These are phyloP conservation scores for Anthracocystis panici-leucophaei DNA, from an alignment of 1,284 basidiomycete genomes.

Conservation along the genomic window DNA sequence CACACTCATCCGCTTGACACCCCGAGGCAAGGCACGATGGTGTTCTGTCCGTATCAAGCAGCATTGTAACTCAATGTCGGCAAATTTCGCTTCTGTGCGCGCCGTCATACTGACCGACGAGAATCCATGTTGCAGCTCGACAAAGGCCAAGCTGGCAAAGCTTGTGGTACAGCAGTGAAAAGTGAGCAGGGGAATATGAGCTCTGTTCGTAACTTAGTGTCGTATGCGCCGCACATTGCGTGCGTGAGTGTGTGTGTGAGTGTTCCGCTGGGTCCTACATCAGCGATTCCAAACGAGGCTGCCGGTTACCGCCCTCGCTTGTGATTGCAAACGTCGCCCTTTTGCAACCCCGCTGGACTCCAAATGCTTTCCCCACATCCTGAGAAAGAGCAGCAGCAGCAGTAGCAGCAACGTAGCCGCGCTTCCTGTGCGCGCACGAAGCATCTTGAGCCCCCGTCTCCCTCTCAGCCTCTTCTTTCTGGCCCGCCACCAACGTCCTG, in stretches of 20 bases:
- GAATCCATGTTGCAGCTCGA: no score
- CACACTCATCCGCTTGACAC: not conserved
- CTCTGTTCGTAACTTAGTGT: no score
- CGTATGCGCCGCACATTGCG: no score
- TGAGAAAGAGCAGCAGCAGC: not conserved
- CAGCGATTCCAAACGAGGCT: not conserved
- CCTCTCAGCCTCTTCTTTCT: not conserved
- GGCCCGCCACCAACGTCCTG: no score
- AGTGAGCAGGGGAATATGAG: no score
- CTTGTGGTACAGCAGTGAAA: no score
- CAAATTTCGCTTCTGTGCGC: no score
- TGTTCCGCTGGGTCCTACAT: not conserved
- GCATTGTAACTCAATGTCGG: no score
- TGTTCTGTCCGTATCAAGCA: no score
- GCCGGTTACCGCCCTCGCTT: slow-evolving; percentile 9
- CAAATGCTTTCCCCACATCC: slow-evolving; percentile 11
- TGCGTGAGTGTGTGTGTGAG: not conserved
- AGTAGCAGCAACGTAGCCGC: no score
- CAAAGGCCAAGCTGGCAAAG: no score
- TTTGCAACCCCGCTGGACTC: not conserved
- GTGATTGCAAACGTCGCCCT: not conserved
- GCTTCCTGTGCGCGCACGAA: slow-evolving; percentile 5
- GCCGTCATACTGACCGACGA: no score
- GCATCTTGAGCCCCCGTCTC: not conserved
- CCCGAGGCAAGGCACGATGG: not conserved